Evolutionary conservation across 2,329 filamentous ascomycete genomes (phyloP).

Genomic region (Cladobotryum protrusum): DNA sequence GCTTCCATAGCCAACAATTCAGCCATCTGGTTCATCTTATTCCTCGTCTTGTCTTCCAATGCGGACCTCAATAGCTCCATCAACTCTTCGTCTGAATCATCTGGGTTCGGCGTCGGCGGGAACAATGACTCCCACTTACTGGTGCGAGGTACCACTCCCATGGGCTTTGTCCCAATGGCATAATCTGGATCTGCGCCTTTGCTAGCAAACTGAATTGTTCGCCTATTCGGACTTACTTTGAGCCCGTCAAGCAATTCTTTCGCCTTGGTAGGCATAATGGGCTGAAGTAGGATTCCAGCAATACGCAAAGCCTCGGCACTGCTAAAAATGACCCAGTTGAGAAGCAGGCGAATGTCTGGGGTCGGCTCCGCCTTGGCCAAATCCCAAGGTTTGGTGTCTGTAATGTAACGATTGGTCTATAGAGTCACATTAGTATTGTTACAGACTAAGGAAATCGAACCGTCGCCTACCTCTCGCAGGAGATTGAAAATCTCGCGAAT

Average conservation of each 20-base stretch:
- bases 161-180: conserved; percentile 40
- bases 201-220: conserved; percentile 56
- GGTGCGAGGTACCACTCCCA: conserved; percentile 23
- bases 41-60: conserved; percentile 17
- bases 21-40: conserved; percentile 23
- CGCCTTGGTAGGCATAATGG: conserved; percentile 81
- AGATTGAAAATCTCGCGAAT: conserved; percentile 58
- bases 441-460: neutral
- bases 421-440: conserved; percentile 11
- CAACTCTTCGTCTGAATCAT: conserved; percentile 19
- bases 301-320: conserved; percentile 72
- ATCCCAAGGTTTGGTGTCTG: conserved; percentile 62
- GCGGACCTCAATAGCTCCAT: conserved; percentile 13
- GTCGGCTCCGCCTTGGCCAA: conserved; percentile 35
- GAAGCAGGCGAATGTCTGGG: conserved; percentile 29
- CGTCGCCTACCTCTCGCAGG: conserved; percentile 49
- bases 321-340: conserved; percentile 61
- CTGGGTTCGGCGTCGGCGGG: conserved; percentile 35
- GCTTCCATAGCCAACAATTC: conserved; percentile 24
- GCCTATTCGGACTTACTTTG: conserved; percentile 57
- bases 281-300: conserved; percentile 76
- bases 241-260: conserved; percentile 67
- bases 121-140: conserved; percentile 42
- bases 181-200: conserved; percentile 64
- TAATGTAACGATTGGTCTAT: conserved; percentile 44